Evolutionary conservation across 495 filamentous ascomycete species (phyloP).

Genomic region (Neurospora sp.): DNA sequence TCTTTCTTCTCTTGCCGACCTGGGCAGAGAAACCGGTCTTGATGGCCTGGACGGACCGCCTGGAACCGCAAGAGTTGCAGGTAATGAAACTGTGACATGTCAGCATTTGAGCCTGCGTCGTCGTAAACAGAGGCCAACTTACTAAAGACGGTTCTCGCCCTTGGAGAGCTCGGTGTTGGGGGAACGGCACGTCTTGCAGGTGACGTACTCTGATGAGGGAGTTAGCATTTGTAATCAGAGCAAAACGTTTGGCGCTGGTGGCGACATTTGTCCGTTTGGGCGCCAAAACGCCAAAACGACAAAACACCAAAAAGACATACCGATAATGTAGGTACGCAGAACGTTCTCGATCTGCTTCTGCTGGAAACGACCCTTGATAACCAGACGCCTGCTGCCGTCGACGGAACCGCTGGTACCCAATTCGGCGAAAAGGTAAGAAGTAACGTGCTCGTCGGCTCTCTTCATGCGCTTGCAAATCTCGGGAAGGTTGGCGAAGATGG

Average conservation of each 20-base stretch:
- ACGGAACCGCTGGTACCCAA: slow-evolving; percentile 92
- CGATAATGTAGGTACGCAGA: slow-evolving; percentile 70
- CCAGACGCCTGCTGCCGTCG: slow-evolving; percentile 82
- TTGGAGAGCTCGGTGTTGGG: slow-evolving; percentile 95
- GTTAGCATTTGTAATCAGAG: slow-evolving; percentile 2
- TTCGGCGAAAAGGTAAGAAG: slow-evolving; percentile 92
- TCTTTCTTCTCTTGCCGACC: slow-evolving; percentile 85
- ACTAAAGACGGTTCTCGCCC: slow-evolving; percentile 83
- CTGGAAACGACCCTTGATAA: slow-evolving; percentile 98
- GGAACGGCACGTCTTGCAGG: slow-evolving; percentile 92
- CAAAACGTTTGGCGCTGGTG: neutral
- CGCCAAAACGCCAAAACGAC: neutral
- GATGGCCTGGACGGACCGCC: slow-evolving; percentile 90
- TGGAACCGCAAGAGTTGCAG: slow-evolving; percentile 67
- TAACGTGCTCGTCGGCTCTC: slow-evolving; percentile 93
- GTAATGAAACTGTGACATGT: slow-evolving; percentile 30
- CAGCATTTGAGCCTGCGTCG: slow-evolving; percentile 43
- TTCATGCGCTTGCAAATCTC: slow-evolving; percentile 68
- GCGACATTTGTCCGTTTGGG: neutral
- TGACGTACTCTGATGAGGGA: slow-evolving; percentile 73
- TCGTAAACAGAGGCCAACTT: slow-evolving; percentile 42
- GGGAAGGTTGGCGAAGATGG: slow-evolving; percentile 91
- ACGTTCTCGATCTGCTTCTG: slow-evolving; percentile 98
- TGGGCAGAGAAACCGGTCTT: slow-evolving; percentile 99
- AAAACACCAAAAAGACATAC: slow-evolving; percentile 39